Evolutionary conservation across 495 filamentous ascomycete genomes (phyloP), one percentile per base, ranked within the genome.

Genomic region (Trichocladium antarcticum): DNA sequence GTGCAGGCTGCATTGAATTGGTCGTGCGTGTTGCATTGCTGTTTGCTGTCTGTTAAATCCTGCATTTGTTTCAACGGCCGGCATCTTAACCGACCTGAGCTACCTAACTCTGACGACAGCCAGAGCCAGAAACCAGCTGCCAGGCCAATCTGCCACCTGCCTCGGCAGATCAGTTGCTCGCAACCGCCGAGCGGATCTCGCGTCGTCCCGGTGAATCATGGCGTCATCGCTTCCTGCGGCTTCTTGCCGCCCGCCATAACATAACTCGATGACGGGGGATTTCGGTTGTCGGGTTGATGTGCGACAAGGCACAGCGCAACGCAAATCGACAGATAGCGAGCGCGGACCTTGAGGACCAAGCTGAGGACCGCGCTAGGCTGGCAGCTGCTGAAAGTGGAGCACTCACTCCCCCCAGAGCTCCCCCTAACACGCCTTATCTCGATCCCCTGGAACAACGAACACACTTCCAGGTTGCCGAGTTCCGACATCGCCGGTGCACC

Each of bases 401-500:
- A n/a, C n/a, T n/a, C n/a, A n/a, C n/a, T n/a, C n/a, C n/a, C n/a
- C n/a, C n/a, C n/a, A n/a, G n/a, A n/a, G n/a, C n/a, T n/a, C n/a
- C n/a, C n/a, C n/a, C n/a, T n/a, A n/a, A n/a, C 11, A 10, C 16
- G n/a, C 28, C 39, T 47, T 37, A 42, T 47, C 47, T 54, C 52
- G 19, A 47, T 54, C 42, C 19, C n/a, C 32, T 37, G 10, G 1
- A 37, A 35, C 6, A 32, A 12, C 14, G 20, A 20, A 34, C 14
- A 10, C 17, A 6, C 36, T 6, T 39, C 16, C 22, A 27, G n/a
- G 24, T 35, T 28, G 12, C 43, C 39, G 40, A 44, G 41, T 55
- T 56, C 56, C 56, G 56, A 58, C 56, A 55, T 56, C 56, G 56
- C 56, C 49, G 37, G 32, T 19, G 9, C 29, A 45, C 16, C 28